Conservation (phyloP, 306 rosid species). For the Lupinus albus region DNA sequence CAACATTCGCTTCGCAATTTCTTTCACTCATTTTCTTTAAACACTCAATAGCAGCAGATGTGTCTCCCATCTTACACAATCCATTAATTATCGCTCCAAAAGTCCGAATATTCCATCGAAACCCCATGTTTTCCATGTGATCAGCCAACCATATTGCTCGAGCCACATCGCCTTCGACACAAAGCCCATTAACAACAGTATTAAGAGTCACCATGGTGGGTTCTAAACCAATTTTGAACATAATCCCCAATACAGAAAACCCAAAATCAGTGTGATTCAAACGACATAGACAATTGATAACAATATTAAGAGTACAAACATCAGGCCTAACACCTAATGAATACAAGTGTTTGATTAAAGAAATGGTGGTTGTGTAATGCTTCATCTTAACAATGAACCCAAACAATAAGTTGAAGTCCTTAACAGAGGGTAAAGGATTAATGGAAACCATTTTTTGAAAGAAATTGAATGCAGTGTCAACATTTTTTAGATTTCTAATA, state of each 20-base stretch:
- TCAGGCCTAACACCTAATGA: not conserved
- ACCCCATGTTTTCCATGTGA: not conserved
- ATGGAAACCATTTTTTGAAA: constrained; percentile 42
- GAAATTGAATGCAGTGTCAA: constrained; percentile 36
- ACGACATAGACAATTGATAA: constrained; percentile 41
- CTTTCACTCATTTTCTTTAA: too few relatives aligned
- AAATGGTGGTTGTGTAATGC: constrained; percentile 28
- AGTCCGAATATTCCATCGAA: not conserved
- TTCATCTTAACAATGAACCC: constrained; percentile 37
- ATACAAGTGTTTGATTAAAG: constrained; percentile 27
- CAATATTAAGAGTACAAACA: constrained; percentile 37
- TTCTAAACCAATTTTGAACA: constrained; percentile 34
- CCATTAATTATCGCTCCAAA: constrained; percentile 5
- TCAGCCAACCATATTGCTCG: not conserved
- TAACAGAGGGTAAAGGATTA: constrained; percentile 29
- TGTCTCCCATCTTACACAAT: not conserved
- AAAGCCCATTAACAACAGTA: constrained; percentile 11
- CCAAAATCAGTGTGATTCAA: constrained; percentile 1
- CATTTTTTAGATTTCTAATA: constrained; percentile 18
- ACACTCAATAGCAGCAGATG: not conserved
- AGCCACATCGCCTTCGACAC: not conserved
- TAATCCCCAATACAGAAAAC: constrained; percentile 38
- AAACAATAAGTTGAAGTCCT: constrained; percentile 40
- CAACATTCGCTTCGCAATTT: too few relatives aligned
- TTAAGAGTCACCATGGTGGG: constrained; percentile 24